Evolutionary conservation across 116 monocot species (phyloP).

Genomic region (Zostera marina): DNA sequence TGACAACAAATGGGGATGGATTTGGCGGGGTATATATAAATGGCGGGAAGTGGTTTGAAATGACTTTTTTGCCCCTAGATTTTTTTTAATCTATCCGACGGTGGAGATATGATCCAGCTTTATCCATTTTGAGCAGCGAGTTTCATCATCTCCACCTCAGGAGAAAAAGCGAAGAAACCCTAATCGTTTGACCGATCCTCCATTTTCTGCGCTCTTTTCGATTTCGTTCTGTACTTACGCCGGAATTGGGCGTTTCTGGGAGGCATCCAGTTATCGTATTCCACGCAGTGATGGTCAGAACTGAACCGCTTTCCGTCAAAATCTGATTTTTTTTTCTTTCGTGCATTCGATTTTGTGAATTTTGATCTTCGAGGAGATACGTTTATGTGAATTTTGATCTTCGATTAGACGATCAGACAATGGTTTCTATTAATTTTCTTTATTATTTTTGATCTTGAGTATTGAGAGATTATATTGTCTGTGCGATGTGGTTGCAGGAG

Average conservation of each 20-base stretch:
- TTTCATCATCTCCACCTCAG: background rate
- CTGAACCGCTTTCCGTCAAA: background rate
- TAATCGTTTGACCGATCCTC: background rate
- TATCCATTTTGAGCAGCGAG: background rate
- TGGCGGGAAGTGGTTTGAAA: constrained; percentile 1
- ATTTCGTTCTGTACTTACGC: background rate
- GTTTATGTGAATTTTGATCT: too few species aligned
- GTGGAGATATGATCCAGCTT: background rate
- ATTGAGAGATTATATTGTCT: background rate
- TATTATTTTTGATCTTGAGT: too few species aligned
- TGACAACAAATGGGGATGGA: background rate
- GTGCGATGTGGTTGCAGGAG: constrained; percentile 13
- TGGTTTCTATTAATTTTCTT: too few species aligned
- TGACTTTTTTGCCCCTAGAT: background rate
- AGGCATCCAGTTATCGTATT: too few species aligned
- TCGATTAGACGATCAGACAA: too few species aligned
- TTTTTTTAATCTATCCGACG: background rate
- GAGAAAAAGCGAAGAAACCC: background rate
- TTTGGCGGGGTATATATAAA: background rate
- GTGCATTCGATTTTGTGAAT: background rate
- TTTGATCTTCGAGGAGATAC: background rate
- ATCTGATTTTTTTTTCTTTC: background rate
- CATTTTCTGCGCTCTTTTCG: background rate
- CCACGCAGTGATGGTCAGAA: background rate
- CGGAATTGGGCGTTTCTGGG: too few species aligned